Evolutionary conservation across 2,329 filamentous ascomycete species (phyloP).

Genomic region (Talaromyces sp.): DNA sequence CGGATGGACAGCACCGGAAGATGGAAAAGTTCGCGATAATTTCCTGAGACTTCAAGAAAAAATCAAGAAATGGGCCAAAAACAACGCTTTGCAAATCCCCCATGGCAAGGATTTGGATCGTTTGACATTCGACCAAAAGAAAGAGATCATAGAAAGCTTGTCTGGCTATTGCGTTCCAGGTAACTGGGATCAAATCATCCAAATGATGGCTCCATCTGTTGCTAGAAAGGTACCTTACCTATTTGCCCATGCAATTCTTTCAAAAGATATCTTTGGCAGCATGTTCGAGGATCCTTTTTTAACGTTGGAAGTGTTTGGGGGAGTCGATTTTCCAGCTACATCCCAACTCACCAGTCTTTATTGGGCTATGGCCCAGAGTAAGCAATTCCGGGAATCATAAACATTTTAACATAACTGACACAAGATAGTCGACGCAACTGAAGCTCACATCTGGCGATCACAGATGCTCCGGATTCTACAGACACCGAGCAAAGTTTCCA

Average conservation of each 20-base stretch:
- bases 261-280: background rate
- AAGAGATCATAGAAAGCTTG: background rate
- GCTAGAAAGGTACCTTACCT: background rate
- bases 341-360: background rate
- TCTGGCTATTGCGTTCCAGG: background rate
- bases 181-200: background rate
- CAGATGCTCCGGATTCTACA: constrained; percentile 24
- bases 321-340: background rate
- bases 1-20: background rate
- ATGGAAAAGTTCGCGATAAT: background rate
- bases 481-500: background rate
- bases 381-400: background rate
- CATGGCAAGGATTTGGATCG: background rate
- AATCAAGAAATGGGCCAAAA: background rate
- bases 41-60: background rate
- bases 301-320: background rate
- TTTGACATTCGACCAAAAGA: background rate
- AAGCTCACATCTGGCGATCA: constrained; percentile 27
- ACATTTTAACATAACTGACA: background rate
- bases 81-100: background rate
- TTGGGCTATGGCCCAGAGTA: background rate
- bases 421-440: constrained; percentile 20
- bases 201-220: background rate
- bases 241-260: background rate
- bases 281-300: background rate